Percentiles rank a stretch among this genome's conserved stretches.
Conservation (phyloP, 2,329 filamentous ascomycete genomes). For the Fusarium mexicanum region DNA sequence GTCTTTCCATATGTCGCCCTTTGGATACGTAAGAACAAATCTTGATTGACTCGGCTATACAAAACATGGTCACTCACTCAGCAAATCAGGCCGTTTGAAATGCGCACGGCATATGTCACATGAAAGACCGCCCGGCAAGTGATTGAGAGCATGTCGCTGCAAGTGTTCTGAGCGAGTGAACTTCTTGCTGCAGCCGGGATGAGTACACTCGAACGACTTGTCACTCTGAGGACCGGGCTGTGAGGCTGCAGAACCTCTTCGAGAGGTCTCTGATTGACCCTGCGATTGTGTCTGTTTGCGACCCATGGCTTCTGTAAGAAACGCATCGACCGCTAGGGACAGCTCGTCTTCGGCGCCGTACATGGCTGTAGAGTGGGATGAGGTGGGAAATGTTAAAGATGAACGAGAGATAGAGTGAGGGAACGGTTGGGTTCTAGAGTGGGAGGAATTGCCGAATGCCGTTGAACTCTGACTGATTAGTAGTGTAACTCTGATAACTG, state of each 20-base stretch:
- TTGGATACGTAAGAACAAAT: neutral
- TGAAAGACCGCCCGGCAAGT: constrained; percentile 62
- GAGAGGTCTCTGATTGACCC: neutral
- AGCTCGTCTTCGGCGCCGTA: constrained; percentile 6
- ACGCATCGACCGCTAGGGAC: constrained; percentile 9
- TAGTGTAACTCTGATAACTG: neutral
- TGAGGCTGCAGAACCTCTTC: neutral
- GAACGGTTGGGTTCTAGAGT: neutral
- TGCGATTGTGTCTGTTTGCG: constrained; percentile 2
- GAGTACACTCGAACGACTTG: constrained; percentile 50
- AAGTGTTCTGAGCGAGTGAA: constrained; percentile 69
- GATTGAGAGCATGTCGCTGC: constrained; percentile 66
- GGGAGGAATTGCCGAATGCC: constrained; percentile 5
- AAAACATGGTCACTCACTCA: constrained; percentile 31
- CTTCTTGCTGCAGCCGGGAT: constrained; percentile 59
- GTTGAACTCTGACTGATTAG: neutral
- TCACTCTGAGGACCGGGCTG: constrained; percentile 5
- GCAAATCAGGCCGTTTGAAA: constrained; percentile 68
- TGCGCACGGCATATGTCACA: constrained; percentile 68
- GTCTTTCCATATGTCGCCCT: constrained; percentile 68
- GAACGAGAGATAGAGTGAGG: constrained; percentile 1
- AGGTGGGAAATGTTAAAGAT: constrained; percentile 6
- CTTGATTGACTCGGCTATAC: neutral
- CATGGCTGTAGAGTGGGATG: constrained; percentile 17
- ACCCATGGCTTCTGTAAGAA: constrained; percentile 11